Conservation (phyloP, 495 filamentous ascomycete genomes). For the Hypoxylon fragiforme region DNA sequence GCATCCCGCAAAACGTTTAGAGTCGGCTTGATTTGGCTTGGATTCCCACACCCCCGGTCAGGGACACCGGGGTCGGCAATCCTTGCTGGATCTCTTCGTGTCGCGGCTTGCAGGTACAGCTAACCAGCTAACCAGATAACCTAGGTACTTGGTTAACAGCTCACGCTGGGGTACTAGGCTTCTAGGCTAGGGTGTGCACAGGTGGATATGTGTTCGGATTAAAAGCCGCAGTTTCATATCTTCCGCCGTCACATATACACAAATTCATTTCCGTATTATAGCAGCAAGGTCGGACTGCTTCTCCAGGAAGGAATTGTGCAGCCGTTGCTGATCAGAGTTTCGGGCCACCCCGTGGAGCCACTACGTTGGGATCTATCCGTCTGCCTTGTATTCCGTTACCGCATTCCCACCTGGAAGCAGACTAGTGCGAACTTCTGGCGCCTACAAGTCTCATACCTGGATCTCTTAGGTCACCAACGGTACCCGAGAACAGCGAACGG, state of each 20-base stretch:
- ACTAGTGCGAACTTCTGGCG: conserved; percentile 37
- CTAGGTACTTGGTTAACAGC: no score
- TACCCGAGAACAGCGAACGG: conserved; percentile 18
- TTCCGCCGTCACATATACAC: conserved; percentile 13
- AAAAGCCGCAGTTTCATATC: conserved; percentile 25
- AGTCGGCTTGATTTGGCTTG: conserved; percentile 25
- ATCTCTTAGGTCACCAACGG: conserved; percentile 31
- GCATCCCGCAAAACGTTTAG: conserved; percentile 32
- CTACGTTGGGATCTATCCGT: conserved; percentile 42
- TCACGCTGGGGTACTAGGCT: no score
- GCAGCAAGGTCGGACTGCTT: conserved; percentile 23
- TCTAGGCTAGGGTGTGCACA: no score
- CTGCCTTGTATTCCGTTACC: conserved; percentile 41
- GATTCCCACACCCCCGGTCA: conserved; percentile 25
- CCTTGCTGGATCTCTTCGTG: conserved; percentile 26
- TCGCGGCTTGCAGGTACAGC: conserved; percentile 29
- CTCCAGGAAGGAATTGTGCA: conserved; percentile 25
- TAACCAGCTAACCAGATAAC: conserved; percentile 4
- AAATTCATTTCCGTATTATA: conserved; percentile 24
- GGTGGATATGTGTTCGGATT: no score
- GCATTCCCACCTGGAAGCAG: conserved; percentile 32
- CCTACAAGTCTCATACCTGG: conserved; percentile 26
- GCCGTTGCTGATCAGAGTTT: conserved; percentile 41
- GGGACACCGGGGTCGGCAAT: conserved; percentile 15
- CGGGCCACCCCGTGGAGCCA: conserved; percentile 43